Evolutionary conservation across 2,329 filamentous ascomycete genomes (phyloP).

Genomic region (Stachybotrys chlorohalonatus): DNA sequence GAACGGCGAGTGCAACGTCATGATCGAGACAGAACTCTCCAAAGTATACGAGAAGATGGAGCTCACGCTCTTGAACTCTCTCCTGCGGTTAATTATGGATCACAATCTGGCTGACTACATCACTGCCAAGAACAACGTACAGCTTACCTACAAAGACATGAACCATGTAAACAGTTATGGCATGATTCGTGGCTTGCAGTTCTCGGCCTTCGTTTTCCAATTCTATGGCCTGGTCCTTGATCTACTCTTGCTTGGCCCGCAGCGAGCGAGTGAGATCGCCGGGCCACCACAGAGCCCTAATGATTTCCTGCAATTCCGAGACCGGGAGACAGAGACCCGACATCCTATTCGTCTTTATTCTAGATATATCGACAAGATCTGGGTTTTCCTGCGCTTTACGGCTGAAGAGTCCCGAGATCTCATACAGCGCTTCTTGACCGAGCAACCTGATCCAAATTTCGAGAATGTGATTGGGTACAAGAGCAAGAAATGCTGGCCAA

Average conservation of each 20-base stretch:
- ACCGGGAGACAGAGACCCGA: slow-evolving; percentile 81
- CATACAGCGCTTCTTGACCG: slow-evolving; percentile 94
- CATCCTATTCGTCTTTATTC: slow-evolving; percentile 98
- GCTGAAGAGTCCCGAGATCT: slow-evolving; percentile 92
- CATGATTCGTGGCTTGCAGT: slow-evolving; percentile 95
- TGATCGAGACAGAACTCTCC: slow-evolving; percentile 97
- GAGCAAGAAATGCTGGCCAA: slow-evolving; percentile 99
- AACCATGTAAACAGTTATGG: slow-evolving; percentile 99
- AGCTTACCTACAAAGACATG: slow-evolving; percentile 99
- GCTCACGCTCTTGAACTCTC: slow-evolving; percentile 84
- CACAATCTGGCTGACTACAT: slow-evolving; percentile 99
- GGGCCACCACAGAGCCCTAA: slow-evolving; percentile 90
- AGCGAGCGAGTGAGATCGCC: slow-evolving; percentile 96
- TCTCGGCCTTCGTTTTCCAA: slow-evolving; percentile 98
- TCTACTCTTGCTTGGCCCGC: slow-evolving; percentile 80
- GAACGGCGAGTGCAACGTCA: slow-evolving; percentile 94
- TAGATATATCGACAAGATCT: slow-evolving; percentile 95
- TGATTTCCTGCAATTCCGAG: slow-evolving; percentile 94
- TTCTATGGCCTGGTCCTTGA: slow-evolving; percentile 96
- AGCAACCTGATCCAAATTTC: slow-evolving; percentile 97
- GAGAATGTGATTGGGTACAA: slow-evolving; percentile 98
- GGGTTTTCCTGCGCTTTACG: slow-evolving; percentile 91
- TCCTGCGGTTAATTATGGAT: slow-evolving; percentile 95
- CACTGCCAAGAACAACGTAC: slow-evolving; percentile 98
- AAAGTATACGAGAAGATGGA: slow-evolving; percentile 99